phyloP scores from a whole-genome alignment of 176 grass and related monocot species.

The Aegilops umbellulata region DNA sequence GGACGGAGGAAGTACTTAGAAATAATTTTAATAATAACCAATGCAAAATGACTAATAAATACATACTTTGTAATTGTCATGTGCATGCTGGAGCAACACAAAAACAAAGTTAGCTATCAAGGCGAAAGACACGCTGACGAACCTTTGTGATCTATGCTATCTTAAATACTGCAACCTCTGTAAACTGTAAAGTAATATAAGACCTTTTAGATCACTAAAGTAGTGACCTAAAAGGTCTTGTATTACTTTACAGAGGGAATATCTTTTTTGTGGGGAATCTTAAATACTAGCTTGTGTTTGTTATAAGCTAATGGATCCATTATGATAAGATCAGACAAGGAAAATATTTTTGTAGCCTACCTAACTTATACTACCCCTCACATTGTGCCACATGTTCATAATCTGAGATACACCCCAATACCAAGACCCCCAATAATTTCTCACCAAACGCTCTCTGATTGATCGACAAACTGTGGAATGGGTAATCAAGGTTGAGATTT shows the following conservation, averaged over 20 bases:
- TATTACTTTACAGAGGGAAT: neutral
- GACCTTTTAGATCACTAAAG: too few relatives aligned
- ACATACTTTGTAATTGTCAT: neutral
- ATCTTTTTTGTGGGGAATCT: neutral
- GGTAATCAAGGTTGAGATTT: constrained; percentile 26
- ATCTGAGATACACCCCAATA: neutral
- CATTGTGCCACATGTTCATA: constrained; percentile 34
- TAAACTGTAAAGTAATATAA: too few relatives aligned
- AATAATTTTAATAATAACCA: neutral
- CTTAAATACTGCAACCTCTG: neutral
- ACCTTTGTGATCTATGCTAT: neutral
- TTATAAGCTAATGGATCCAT: constrained; percentile 31
- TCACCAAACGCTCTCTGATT: constrained; percentile 24
- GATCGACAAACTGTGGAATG: constrained; percentile 7
- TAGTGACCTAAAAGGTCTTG: too few relatives aligned
- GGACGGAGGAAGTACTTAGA: neutral
- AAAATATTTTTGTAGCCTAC: constrained; percentile 23
- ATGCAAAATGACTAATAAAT: neutral
- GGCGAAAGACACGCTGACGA: neutral
- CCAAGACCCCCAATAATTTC: constrained; percentile 4
- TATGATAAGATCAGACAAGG: constrained; percentile 20
- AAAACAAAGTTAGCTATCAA: neutral
- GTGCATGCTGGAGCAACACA: neutral
- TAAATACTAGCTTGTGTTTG: constrained; percentile 2
- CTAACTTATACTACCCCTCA: constrained; percentile 31